Evolutionary conservation across 1,284 basidiomycete genomes (phyloP).

Genomic region (Moniliophthora roreri): DNA sequence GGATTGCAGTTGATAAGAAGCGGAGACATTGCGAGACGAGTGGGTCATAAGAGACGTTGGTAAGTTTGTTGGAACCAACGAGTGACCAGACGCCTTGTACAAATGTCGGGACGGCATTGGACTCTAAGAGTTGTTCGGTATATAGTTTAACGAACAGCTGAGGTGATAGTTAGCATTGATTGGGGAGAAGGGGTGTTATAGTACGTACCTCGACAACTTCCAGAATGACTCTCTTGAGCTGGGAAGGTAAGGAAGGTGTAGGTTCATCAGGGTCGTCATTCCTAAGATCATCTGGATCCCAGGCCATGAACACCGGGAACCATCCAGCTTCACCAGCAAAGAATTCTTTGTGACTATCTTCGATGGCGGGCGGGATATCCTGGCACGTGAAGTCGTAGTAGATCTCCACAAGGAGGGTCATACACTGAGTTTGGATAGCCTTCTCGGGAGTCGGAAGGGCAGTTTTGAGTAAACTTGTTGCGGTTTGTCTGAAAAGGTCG

Average conservation of each 20-base stretch:
- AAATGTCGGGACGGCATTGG: constrained; percentile 75
- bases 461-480: constrained; percentile 34
- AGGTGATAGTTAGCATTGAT: background rate
- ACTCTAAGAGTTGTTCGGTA: constrained; percentile 78
- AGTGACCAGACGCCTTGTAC: constrained; percentile 94
- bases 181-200: background rate
- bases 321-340: constrained; percentile 71
- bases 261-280: constrained; percentile 87
- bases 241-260: constrained; percentile 79
- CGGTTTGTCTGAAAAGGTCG: constrained; percentile 75
- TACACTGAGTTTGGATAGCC: constrained; percentile 63
- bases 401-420: constrained; percentile 82
- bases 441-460: constrained; percentile 37
- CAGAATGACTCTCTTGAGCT: constrained; percentile 88
- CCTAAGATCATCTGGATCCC: constrained; percentile 71
- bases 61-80: constrained; percentile 71
- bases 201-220: constrained; percentile 79
- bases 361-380: constrained; percentile 92
- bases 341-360: constrained; percentile 85
- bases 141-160: constrained; percentile 92
- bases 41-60: constrained; percentile 76
- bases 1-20: constrained; percentile 93
- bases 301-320: constrained; percentile 78
- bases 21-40: constrained; percentile 92
- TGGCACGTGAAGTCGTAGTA: constrained; percentile 96